A percentile compares a stretch with the other conserved stretches of the same genome.
These are phyloP conservation scores for Fragaria nilgerrensis DNA, from an alignment of 306 rosid species.

Conservation along the genomic window DNA sequence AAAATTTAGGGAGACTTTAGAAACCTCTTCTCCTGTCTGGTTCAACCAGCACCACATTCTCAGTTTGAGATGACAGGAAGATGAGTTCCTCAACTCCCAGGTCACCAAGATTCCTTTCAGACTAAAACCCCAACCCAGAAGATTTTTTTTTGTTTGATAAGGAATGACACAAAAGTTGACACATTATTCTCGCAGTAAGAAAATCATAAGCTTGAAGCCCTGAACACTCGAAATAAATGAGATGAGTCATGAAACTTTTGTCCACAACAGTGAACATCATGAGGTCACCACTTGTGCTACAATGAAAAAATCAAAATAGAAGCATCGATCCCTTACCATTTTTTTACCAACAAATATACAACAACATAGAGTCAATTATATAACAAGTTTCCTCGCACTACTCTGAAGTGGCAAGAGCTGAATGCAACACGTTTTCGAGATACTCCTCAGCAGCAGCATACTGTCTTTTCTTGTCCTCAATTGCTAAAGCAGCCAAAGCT, in stretches of 20 bases:
- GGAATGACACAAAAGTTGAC: not conserved
- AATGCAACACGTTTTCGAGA: slow-evolving; percentile 84
- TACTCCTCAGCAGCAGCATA: slow-evolving; percentile 89
- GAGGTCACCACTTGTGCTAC: not conserved
- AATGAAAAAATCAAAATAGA: not conserved
- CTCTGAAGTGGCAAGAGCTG: slow-evolving; percentile 71
- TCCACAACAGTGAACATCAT: too few relatives aligned
- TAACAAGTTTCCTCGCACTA: slow-evolving; percentile 16
- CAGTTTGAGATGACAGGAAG: too few relatives aligned
- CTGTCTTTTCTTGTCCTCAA: slow-evolving; percentile 95
- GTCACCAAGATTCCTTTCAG: too few relatives aligned
- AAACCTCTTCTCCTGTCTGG: too few relatives aligned
- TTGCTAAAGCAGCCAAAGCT: slow-evolving; percentile 96
- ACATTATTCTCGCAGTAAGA: not conserved
- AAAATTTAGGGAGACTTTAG: too few relatives aligned
- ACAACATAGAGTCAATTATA: too few relatives aligned
- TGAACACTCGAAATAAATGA: not conserved
- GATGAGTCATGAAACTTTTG: not conserved
- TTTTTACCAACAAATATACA: not conserved
- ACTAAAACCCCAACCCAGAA: too few relatives aligned
- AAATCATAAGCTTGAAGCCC: not conserved
- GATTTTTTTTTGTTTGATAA: too few relatives aligned
- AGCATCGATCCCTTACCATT: not conserved
- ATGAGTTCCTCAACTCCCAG: too few relatives aligned
- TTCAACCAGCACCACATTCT: too few relatives aligned